Conservation (phyloP, 768 basidiomycete species). For the Boletus barrowsii region DNA sequence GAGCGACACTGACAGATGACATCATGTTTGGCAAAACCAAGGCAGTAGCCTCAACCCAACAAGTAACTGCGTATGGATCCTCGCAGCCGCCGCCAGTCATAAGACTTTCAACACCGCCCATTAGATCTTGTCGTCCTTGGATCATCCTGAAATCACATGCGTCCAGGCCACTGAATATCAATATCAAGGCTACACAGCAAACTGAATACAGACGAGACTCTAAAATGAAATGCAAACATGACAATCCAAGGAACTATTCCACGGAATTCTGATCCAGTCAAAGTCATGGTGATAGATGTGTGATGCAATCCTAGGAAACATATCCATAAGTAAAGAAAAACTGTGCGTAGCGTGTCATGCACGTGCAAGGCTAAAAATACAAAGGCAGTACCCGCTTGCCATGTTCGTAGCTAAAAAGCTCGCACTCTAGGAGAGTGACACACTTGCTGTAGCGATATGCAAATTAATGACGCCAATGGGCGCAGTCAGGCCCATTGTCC, state of each 20-base stretch:
- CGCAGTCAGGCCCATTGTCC: background rate
- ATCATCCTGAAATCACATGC: too few relatives aligned
- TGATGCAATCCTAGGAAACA: constrained; percentile 7
- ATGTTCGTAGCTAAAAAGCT: background rate
- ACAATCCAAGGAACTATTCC: background rate
- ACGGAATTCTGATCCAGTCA: constrained; percentile 7
- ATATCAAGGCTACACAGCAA: background rate
- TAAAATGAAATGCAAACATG: background rate
- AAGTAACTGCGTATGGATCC: too few relatives aligned
- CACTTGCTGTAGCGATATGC: constrained; percentile 2
- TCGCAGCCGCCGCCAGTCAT: too few relatives aligned
- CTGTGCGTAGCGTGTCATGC: background rate
- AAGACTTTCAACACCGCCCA: too few relatives aligned
- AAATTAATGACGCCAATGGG: background rate
- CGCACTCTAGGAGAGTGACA: background rate
- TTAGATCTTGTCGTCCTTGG: too few relatives aligned
- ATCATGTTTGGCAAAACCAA: too few relatives aligned
- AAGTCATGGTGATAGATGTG: background rate
- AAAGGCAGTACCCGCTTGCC: constrained; percentile 14
- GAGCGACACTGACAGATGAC: too few relatives aligned
- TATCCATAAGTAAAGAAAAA: constrained; percentile 4
- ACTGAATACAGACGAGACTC: constrained; percentile 1
- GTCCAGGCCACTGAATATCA: background rate
- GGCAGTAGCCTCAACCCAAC: too few relatives aligned
- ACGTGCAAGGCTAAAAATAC: background rate